Percentiles rank a stretch among this genome's conserved stretches.
phyloP scores from a whole-genome alignment of 257 asterid species.

The Lycium ferocissimum region DNA sequence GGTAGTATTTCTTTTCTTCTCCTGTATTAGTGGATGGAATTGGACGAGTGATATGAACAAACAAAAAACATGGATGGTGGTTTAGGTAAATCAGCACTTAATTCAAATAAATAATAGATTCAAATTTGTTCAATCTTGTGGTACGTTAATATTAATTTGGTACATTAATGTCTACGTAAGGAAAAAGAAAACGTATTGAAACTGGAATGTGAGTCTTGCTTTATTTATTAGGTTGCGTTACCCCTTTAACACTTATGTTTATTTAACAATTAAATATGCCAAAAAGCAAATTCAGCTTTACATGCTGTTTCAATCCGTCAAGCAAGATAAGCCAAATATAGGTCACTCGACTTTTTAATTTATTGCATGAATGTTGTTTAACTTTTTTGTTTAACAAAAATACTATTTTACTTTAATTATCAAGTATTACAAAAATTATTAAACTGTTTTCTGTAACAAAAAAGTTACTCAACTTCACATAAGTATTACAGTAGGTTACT shows the following conservation, averaged over 20 bases:
- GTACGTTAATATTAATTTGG: background rate
- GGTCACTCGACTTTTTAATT: background rate
- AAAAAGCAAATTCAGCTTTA: background rate
- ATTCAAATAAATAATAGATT: background rate
- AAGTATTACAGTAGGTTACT: background rate
- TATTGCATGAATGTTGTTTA: background rate
- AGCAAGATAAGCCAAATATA: background rate
- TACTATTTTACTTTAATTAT: background rate
- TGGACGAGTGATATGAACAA: background rate
- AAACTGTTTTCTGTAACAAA: background rate
- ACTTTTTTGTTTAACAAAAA: background rate
- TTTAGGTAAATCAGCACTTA: constrained; percentile 20
- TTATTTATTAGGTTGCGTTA: background rate
- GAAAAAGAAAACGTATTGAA: background rate
- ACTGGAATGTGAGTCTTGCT: background rate
- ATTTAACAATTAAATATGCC: background rate
- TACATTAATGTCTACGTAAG: background rate
- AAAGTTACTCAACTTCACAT: background rate
- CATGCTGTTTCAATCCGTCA: background rate
- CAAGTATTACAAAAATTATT: background rate
- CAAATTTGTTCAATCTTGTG: background rate
- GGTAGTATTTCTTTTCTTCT: background rate
- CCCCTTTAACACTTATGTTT: background rate
- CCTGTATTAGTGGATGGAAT: background rate
- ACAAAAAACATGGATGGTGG: background rate